A percentile compares a stretch with the other conserved stretches of the same genome.
phyloP scores from a whole-genome alignment of 352 stramenopile species.

The Phytopythium delawarense region DNA sequence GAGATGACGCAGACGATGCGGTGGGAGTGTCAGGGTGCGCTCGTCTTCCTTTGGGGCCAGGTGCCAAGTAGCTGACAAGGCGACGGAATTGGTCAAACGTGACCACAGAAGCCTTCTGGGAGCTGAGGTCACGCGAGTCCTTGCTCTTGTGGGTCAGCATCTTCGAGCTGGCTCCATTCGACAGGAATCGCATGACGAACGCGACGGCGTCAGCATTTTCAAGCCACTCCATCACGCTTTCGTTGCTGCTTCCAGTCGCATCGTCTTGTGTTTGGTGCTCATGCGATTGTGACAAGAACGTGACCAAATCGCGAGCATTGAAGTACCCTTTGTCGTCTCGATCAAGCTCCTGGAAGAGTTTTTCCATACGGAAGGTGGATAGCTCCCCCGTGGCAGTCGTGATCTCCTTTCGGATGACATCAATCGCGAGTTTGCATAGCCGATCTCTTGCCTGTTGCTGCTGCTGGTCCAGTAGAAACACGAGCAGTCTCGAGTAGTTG shows the following conservation, averaged over 20 bases:
- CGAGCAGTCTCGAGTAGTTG: slow-evolving; percentile 41
- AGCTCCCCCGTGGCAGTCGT: slow-evolving; percentile 5
- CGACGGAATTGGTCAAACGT: slow-evolving; percentile 19
- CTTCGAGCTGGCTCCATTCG: neutral
- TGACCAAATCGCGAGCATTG: slow-evolving; percentile 28
- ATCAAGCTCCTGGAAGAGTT: slow-evolving; percentile 31
- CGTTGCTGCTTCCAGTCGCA: neutral
- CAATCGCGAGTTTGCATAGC: slow-evolving; percentile 20
- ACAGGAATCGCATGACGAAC: slow-evolving; percentile 14
- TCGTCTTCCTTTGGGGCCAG: neutral
- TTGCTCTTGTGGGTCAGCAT: neutral
- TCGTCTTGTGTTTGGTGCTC: slow-evolving; percentile 2
- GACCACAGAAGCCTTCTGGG: slow-evolving; percentile 6
- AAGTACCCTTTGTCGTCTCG: slow-evolving; percentile 41
- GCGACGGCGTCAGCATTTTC: slow-evolving; percentile 14
- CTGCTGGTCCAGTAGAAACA: slow-evolving; percentile 44
- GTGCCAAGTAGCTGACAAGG: neutral
- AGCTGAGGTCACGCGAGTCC: neutral
- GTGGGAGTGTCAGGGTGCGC: too few species aligned
- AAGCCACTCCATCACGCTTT: slow-evolving; percentile 5
- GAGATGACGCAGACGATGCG: neutral
- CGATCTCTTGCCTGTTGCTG: slow-evolving; percentile 16
- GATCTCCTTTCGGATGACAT: slow-evolving; percentile 19
- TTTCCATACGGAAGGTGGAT: slow-evolving; percentile 28
- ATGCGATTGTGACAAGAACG: slow-evolving; percentile 1